phyloP scores from a whole-genome alignment of 1,139 yeast species.

The Meyerozyma elateridarum region DNA sequence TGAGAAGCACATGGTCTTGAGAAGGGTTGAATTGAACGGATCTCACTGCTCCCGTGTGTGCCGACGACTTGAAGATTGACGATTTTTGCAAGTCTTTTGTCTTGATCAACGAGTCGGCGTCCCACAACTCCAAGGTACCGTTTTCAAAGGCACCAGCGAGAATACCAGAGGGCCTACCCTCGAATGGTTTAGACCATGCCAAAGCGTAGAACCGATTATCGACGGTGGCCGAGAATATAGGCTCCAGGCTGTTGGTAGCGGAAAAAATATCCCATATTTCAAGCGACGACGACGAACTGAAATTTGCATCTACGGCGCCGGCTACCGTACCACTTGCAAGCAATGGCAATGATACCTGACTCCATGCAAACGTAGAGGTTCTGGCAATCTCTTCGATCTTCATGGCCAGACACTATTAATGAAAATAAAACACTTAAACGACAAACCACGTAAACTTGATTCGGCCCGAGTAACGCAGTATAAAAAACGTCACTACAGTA shows the following conservation, averaged over 20 bases:
- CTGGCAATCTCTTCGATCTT: constrained; percentile 78
- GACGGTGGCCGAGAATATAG: constrained; percentile 49
- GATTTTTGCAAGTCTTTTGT: constrained; percentile 39
- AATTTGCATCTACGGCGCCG: constrained; percentile 88
- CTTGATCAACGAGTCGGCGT: constrained; percentile 42
- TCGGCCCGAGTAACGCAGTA: no score
- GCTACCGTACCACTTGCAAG: constrained; percentile 91
- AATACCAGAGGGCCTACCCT: constrained; percentile 49
- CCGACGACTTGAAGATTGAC: constrained; percentile 42
- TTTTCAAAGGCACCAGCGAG: constrained; percentile 89
- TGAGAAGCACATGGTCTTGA: constrained; percentile 68
- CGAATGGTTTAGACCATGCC: constrained; percentile 76
- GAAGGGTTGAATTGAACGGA: constrained; percentile 74
- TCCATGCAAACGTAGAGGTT: constrained; percentile 96
- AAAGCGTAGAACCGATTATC: constrained; percentile 69
- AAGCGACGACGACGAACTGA: constrained; percentile 69
- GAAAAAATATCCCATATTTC: constrained; percentile 76
- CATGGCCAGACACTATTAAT: constrained; percentile 3
- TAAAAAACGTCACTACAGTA: no score
- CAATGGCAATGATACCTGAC: constrained; percentile 66
- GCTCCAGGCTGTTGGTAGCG: constrained; percentile 33
- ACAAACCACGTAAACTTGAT: no score
- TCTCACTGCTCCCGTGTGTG: constrained; percentile 70
- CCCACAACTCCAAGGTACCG: constrained; percentile 79
- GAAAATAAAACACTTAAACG: no score